Evolutionary conservation across 495 filamentous ascomycete species (phyloP).

Genomic region (Penicillium subrubescens): DNA sequence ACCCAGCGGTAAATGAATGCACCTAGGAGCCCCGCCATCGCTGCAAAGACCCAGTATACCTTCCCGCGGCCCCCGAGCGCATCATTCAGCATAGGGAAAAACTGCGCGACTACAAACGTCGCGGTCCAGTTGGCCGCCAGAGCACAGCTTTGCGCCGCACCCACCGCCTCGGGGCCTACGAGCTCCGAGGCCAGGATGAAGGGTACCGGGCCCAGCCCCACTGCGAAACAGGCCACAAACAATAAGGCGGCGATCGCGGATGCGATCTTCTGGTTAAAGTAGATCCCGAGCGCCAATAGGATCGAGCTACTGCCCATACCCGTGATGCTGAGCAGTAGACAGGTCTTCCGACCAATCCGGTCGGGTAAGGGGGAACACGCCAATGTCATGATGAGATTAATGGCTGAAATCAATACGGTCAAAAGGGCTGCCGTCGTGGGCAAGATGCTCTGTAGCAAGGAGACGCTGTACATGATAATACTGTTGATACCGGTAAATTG

Average conservation of each 20-base stretch:
- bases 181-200: constrained; percentile 92
- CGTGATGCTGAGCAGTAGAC: constrained; percentile 74
- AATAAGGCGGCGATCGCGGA: constrained; percentile 78
- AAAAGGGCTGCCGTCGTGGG: constrained; percentile 75
- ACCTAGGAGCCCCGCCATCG: constrained; percentile 64
- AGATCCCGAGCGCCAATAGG: constrained; percentile 74
- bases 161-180: constrained; percentile 84
- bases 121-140: constrained; percentile 87
- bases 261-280: constrained; percentile 64
- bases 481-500: constrained; percentile 94
- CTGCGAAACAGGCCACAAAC: constrained; percentile 86
- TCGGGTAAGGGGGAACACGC: constrained; percentile 82
- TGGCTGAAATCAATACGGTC: constrained; percentile 79
- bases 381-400: constrained; percentile 84
- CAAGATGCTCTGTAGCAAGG: constrained; percentile 74
- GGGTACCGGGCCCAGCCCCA: constrained; percentile 91
- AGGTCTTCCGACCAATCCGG: constrained; percentile 80
- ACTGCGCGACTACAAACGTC: constrained; percentile 89
- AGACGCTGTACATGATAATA: constrained; percentile 97
- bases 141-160: constrained; percentile 82
- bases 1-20: constrained; percentile 68
- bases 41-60: constrained; percentile 87
- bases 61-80: constrained; percentile 72
- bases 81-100: constrained; percentile 85
- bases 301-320: constrained; percentile 81